Percentiles rank a stretch among this genome's conserved stretches.
phyloP scores from a whole-genome alignment of 306 rosid species.

The Quillaja saponaria region DNA sequence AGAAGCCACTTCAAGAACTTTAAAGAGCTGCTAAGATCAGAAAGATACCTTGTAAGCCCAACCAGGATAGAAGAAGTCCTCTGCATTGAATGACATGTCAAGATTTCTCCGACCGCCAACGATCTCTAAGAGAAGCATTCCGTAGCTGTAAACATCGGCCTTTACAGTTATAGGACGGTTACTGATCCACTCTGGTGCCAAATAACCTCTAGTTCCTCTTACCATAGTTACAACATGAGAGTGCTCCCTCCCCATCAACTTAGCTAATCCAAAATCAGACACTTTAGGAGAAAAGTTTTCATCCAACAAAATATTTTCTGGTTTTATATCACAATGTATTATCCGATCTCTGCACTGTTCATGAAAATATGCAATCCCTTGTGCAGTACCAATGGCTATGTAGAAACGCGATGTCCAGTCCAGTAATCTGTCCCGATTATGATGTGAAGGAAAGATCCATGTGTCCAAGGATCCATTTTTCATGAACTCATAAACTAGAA shows the following conservation, averaged over 20 bases:
- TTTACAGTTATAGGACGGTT: conserved; percentile 94
- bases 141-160: conserved; percentile 94
- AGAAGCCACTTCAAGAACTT: conserved; percentile 1
- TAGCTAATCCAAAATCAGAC: conserved; percentile 93
- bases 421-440: conserved; percentile 49
- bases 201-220: conserved; percentile 94
- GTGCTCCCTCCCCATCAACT: conserved; percentile 93
- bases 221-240: conserved; percentile 94
- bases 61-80: conserved; percentile 91
- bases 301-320: too few species aligned
- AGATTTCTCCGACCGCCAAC: conserved; percentile 96
- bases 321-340: conserved; percentile 93
- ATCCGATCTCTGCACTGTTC: conserved; percentile 87
- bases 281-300: conserved; percentile 88
- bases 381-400: conserved; percentile 74
- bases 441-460: conserved; percentile 73
- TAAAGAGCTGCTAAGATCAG: neutral
- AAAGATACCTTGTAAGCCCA: conserved; percentile 84
- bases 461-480: conserved; percentile 90
- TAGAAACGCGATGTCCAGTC: conserved; percentile 77
- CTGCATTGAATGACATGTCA: conserved; percentile 79
- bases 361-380: conserved; percentile 91
- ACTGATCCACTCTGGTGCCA: conserved; percentile 97
- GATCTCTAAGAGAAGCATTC: conserved; percentile 91
- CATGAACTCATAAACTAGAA: conserved; percentile 87